Conservation (phyloP, 2,329 filamentous ascomycete genomes). For the Dichotomopilus funicola region DNA sequence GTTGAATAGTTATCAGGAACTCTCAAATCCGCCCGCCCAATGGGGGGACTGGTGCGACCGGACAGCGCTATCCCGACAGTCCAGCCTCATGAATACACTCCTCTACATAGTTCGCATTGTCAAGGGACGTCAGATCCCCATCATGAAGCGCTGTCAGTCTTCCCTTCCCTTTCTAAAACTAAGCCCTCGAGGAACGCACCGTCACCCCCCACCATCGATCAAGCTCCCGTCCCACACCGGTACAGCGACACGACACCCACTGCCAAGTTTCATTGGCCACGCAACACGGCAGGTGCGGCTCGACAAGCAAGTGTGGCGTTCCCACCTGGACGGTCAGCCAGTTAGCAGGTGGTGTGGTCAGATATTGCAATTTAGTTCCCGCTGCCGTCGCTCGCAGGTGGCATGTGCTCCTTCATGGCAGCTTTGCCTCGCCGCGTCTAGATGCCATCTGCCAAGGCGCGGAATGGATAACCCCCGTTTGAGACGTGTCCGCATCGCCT, state of each 20-base stretch:
- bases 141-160: not conserved
- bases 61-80: no score
- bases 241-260: slow-evolving; percentile 9
- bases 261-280: slow-evolving; percentile 11
- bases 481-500: slow-evolving; percentile 4
- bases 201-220: no score
- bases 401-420: slow-evolving; percentile 11
- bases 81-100: not conserved
- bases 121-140: not conserved
- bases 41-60: no score
- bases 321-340: slow-evolving; percentile 19
- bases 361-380: slow-evolving; percentile 22
- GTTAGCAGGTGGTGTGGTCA: slow-evolving; percentile 19
- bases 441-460: slow-evolving; percentile 1
- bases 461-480: not conserved
- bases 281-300: slow-evolving; percentile 14
- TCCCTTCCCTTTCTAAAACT: no score
- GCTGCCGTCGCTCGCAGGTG: slow-evolving; percentile 14
- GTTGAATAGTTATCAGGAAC: no score
- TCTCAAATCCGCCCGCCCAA: no score
- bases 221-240: slow-evolving; percentile 9
- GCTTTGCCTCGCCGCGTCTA: slow-evolving; percentile 11
- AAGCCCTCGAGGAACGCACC: no score
- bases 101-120: not conserved
- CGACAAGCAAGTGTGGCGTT: slow-evolving; percentile 14